Conservation (phyloP, 805 yeast genomes). For the Pichia pseudocactophila region DNA sequence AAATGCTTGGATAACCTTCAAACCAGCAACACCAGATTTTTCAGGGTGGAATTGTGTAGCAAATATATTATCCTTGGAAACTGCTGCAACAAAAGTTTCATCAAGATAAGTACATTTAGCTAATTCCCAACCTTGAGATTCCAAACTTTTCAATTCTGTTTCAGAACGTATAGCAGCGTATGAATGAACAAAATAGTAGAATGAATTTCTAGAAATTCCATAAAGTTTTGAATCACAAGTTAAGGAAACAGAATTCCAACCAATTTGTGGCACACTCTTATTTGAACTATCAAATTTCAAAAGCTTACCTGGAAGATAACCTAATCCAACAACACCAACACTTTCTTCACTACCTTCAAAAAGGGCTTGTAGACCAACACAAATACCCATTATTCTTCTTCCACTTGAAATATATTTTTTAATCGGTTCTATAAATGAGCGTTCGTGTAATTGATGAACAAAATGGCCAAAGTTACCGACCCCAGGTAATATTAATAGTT, state of each 20-base stretch:
- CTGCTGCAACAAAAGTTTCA: conserved; percentile 77
- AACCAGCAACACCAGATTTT: conserved; percentile 88
- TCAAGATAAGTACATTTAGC: conserved; percentile 67
- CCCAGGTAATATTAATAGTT: conserved; percentile 76
- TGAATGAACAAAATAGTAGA: conserved; percentile 93
- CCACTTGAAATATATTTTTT: conserved; percentile 63
- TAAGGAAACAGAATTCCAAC: conserved; percentile 60
- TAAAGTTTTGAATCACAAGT: conserved; percentile 32
- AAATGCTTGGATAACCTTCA: conserved; percentile 68
- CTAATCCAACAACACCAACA: conserved; percentile 49
- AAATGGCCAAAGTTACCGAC: conserved; percentile 97
- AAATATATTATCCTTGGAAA: conserved; percentile 67
- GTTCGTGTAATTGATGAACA: conserved; percentile 54
- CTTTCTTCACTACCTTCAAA: conserved; percentile 71
- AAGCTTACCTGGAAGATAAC: conserved; percentile 44
- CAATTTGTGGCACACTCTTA: conserved; percentile 93
- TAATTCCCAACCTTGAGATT: conserved; percentile 50
- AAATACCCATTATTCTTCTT: conserved; percentile 87
- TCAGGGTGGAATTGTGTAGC: conserved; percentile 99
- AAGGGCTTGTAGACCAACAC: conserved; percentile 91
- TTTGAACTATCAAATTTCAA: conserved; percentile 48
- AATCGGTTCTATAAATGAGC: conserved; percentile 61
- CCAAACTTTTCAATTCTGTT: conserved; percentile 25
- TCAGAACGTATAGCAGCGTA: conserved; percentile 58
- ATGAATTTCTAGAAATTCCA: conserved; percentile 55